These are phyloP conservation scores for Stagonosporopsis cucurbitacearum DNA, from an alignment of 2,329 filamentous ascomycete genomes.

Conservation along the genomic window DNA sequence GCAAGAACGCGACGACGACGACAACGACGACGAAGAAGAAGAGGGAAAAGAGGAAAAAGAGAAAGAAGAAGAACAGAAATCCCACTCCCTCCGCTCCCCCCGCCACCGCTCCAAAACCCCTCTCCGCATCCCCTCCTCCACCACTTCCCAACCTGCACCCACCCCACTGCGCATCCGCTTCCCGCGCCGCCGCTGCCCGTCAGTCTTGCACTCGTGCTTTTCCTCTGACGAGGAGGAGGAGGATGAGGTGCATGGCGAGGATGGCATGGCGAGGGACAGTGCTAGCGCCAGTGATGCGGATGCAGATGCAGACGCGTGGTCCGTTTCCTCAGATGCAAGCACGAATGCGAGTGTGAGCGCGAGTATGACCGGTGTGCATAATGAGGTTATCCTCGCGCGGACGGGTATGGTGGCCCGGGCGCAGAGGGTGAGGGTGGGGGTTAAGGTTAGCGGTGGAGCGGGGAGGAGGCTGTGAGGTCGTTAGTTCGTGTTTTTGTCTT, in stretches of 20 bases:
- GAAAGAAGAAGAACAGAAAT: too few species aligned
- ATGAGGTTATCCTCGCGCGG: neutral
- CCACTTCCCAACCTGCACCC: neutral
- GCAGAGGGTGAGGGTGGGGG: slow-evolving; percentile 1
- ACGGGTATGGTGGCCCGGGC: neutral
- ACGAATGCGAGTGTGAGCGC: neutral
- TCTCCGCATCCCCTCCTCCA: slow-evolving; percentile 16
- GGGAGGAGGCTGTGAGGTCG: neutral
- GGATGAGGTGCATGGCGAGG: too few species aligned
- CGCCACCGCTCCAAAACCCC: slow-evolving; percentile 20
- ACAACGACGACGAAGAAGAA: too few species aligned
- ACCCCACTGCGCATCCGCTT: neutral
- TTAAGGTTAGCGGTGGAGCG: neutral
- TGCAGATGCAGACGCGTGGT: neutral
- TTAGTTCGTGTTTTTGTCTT: too few species aligned
- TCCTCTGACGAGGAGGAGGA: slow-evolving; percentile 1
- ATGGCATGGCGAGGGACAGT: too few species aligned
- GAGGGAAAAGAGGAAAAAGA: too few species aligned
- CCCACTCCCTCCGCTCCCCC: slow-evolving; percentile 19
- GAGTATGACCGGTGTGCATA: neutral
- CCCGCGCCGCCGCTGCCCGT: neutral
- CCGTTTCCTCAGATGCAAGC: neutral
- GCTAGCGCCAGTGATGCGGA: neutral
- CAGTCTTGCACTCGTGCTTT: slow-evolving; percentile 15
- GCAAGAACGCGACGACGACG: too few species aligned